phyloP scores from a whole-genome alignment of 352 stramenopile genomes.

The Globisporangium uncinulatum region DNA sequence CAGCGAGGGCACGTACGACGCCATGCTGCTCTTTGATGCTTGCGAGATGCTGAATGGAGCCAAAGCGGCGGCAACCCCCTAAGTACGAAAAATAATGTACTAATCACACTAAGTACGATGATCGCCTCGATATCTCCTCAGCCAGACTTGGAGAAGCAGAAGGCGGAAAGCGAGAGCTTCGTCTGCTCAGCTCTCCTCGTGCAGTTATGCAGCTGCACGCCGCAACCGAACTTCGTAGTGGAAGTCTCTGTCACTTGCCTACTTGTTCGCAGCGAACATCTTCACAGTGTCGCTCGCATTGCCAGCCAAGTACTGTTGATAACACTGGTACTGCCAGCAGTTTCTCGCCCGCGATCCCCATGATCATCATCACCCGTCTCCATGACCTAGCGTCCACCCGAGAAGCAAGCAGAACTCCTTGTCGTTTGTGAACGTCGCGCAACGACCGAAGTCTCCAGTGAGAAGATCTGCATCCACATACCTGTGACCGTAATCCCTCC shows the following conservation, averaged over 20 bases:
- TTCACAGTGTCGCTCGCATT: no score
- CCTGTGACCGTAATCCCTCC: slow-evolving; percentile 18
- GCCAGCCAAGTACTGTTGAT: no score
- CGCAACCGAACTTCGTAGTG: no score
- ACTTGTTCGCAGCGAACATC: no score
- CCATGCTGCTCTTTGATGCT: slow-evolving; percentile 1
- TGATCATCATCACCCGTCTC: slow-evolving; percentile 12
- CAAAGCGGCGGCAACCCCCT: background rate
- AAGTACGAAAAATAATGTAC: background rate
- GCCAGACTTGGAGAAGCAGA: no score
- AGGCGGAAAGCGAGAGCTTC: no score
- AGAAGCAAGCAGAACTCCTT: slow-evolving; percentile 25
- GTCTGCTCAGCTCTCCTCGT: no score
- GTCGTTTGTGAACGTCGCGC: slow-evolving; percentile 37
- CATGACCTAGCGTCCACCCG: slow-evolving; percentile 25
- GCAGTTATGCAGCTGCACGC: no score
- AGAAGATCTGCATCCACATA: slow-evolving; percentile 34
- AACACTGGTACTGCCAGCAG: no score
- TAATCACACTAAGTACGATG: background rate
- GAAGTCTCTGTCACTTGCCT: no score
- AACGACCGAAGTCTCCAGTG: slow-evolving; percentile 22
- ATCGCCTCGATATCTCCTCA: no score
- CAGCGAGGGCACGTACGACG: slow-evolving; percentile 3
- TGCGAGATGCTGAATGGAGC: background rate
- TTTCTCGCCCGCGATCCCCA: no score